Conservation (phyloP, 129 eudicot species). For the Helichrysum umbraculigerum region DNA sequence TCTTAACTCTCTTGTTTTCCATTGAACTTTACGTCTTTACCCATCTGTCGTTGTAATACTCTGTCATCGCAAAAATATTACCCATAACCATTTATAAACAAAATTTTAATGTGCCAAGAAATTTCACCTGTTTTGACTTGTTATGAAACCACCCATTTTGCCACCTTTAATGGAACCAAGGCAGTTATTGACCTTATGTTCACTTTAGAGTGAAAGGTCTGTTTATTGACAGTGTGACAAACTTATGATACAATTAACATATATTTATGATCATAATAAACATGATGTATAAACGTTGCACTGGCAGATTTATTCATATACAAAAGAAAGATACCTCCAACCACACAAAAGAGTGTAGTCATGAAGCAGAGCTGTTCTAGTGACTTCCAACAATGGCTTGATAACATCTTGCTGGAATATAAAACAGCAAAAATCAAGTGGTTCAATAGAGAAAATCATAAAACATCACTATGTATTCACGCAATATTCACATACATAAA, state of each 20-base stretch:
- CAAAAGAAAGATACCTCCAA: constrained; percentile 66
- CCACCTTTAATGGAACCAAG: not conserved
- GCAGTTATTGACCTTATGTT: not conserved
- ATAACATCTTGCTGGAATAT: constrained; percentile 90
- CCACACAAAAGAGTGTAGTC: constrained; percentile 96
- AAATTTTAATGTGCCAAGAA: no score
- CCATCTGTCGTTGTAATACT: no score
- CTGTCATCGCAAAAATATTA: no score
- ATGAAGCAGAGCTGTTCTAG: constrained; percentile 93
- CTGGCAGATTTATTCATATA: constrained; percentile 6
- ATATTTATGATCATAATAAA: not conserved
- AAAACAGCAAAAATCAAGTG: constrained; percentile 7
- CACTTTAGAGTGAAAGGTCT: no score
- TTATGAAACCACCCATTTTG: not conserved
- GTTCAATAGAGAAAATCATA: not conserved
- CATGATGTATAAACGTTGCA: not conserved
- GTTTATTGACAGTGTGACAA: not conserved
- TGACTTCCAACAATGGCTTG: constrained; percentile 95
- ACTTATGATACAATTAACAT: constrained; percentile 3
- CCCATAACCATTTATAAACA: no score
- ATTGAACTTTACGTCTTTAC: no score
- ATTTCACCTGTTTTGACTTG: no score
- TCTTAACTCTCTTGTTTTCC: no score
- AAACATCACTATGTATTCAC: no score
- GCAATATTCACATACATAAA: no score